phyloP scores from a whole-genome alignment of 1,139 yeast genomes.

The Yamadazyma triangularis region DNA sequence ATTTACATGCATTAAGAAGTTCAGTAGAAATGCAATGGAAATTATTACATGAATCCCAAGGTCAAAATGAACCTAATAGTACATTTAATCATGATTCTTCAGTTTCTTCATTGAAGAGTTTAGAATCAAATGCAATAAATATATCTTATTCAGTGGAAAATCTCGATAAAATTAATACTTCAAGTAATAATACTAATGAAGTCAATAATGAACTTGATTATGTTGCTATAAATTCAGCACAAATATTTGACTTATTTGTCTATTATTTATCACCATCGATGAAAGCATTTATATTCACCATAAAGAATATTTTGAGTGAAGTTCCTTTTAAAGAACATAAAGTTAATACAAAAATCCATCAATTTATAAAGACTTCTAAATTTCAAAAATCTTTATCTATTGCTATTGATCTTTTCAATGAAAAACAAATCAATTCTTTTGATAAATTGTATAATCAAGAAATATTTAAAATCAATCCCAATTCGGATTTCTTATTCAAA shows the following conservation, averaged over 20 bases:
- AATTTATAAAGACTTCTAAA: constrained; percentile 35
- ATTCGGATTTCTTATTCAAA: constrained; percentile 35
- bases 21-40: constrained; percentile 67
- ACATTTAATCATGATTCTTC: constrained; percentile 6
- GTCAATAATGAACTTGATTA: constrained; percentile 12
- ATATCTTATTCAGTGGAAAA: constrained; percentile 26
- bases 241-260: constrained; percentile 62
- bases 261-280: constrained; percentile 69
- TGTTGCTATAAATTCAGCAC: constrained; percentile 37
- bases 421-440: constrained; percentile 55
- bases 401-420: constrained; percentile 54
- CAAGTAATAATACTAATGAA: constrained; percentile 8
- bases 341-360: constrained; percentile 22
- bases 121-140: constrained; percentile 11
- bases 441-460: constrained; percentile 56
- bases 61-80: constrained; percentile 10
- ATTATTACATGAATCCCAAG: constrained; percentile 30
- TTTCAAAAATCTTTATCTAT: constrained; percentile 45
- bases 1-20: constrained; percentile 62
- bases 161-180: constrained; percentile 14
- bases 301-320: constrained; percentile 56
- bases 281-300: constrained; percentile 60
- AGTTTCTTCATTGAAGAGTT: constrained; percentile 16
- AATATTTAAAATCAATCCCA: constrained; percentile 36
- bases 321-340: constrained; percentile 41